Evolutionary conservation across 2,329 filamentous ascomycete genomes (phyloP), one percentile per base, ranked within the genome.

Genomic region (Fusarium veterinarium): DNA sequence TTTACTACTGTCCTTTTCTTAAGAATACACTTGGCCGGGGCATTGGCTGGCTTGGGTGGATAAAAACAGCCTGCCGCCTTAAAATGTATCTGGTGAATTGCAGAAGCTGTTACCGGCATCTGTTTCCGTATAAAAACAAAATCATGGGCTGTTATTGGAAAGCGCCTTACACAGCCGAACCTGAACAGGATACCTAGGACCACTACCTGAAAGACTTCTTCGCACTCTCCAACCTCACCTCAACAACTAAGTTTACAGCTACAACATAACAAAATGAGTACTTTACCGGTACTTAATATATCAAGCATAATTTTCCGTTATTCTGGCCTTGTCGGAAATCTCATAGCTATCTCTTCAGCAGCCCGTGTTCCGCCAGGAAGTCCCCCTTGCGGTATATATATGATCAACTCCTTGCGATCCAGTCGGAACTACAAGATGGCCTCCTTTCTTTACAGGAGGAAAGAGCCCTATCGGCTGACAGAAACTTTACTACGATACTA

Each of bases 31-130:
- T 41, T 48, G 16, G 44, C 28, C 35, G 28, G 28, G 40, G 51
- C 4, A n/a, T 25, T 30, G 31, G 11, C 38, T 37, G 49, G 51
- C 11, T 64, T 38, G n/a, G 38, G 44, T 33, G 60, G 59, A 52
- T 58, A 31, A 57, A 31, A 23, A 16, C 33, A 25, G 37, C 28
- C 28, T 31, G 16, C 28, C 37, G 20, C 23, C 19, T 41, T 38
- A 4, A 11, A 37, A 28, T 40, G 23, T 5, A 38, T 40, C 38
- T 20, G 25, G 4, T 10, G 23, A 40, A 10, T 53, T 40, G 5
- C 33, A 53, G 23, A 38, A 53, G 33, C 13, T n/a, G 3, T 25
- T 44, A 11, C 9, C 17, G 13, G 23, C 28, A 19, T 37, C 19
- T 51, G 13, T 23, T 59, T 51, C 42, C n/a, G 6, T 4, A 51